These are phyloP conservation scores for Thinopyrum elongatum DNA, from an alignment of 176 grass and related monocot species.

Conservation along the genomic window DNA sequence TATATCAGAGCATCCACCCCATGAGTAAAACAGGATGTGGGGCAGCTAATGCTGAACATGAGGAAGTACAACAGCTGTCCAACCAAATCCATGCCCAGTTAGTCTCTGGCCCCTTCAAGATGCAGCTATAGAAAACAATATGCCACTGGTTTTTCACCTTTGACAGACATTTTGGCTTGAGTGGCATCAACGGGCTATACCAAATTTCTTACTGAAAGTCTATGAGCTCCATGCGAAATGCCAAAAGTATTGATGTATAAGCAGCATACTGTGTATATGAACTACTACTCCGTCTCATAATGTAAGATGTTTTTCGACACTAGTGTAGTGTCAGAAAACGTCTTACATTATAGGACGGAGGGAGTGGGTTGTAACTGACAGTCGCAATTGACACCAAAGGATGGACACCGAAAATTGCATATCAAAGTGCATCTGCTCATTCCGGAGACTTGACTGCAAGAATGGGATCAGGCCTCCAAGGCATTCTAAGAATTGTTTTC, in stretches of 20 bases:
- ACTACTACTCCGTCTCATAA: too few relatives aligned
- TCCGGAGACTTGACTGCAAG: not conserved
- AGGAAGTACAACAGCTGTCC: not conserved
- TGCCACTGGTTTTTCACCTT: constrained; percentile 8
- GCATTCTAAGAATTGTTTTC: not conserved
- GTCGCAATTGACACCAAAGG: not conserved
- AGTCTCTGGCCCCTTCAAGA: not conserved
- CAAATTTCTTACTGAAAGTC: not conserved
- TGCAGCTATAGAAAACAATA: not conserved
- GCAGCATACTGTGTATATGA: not conserved
- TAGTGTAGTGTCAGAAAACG: too few relatives aligned
- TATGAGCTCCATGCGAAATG: not conserved
- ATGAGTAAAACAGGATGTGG: not conserved
- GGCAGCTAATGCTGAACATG: not conserved
- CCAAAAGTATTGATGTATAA: not conserved
- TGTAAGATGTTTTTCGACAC: too few relatives aligned
- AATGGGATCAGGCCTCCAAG: not conserved
- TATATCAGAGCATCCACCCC: not conserved
- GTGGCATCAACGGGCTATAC: not conserved
- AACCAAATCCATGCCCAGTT: not conserved
- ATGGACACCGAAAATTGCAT: not conserved
- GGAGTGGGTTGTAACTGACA: not conserved
- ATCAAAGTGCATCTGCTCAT: not conserved
- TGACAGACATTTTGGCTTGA: not conserved
- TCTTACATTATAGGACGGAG: too few relatives aligned